Percentiles rank a stretch among this genome's conserved stretches.
These are phyloP conservation scores for Trebouxia gelatinosa DNA, from an alignment of 163 green algal genomes.

Conservation along the genomic window DNA sequence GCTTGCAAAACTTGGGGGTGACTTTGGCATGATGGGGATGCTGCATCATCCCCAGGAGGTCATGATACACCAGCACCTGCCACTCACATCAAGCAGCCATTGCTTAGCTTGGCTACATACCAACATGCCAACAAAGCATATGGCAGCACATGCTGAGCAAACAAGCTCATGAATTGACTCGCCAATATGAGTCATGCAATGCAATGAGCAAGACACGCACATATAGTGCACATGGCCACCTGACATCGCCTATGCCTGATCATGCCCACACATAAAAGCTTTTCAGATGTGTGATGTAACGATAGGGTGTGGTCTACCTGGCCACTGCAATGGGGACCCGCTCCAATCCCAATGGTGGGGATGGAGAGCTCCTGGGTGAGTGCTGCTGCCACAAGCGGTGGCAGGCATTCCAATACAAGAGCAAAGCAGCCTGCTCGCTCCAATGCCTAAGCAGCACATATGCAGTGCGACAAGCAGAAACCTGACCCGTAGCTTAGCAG, in stretches of 20 bases:
- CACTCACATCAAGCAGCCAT: no score
- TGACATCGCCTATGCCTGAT: no score
- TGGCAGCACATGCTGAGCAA: not conserved
- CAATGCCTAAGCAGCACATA: conserved; percentile 58
- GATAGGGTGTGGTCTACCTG: conserved; percentile 57
- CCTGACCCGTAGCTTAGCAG: not conserved
- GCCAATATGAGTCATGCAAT: no score
- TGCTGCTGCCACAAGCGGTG: conserved; percentile 82
- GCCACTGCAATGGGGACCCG: conserved; percentile 77
- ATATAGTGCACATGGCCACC: no score
- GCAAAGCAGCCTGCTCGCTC: conserved; percentile 91
- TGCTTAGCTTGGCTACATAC: no score
- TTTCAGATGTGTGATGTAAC: not conserved
- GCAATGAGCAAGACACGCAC: no score
- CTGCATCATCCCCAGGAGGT: conserved; percentile 97
- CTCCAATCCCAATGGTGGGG: conserved; percentile 98
- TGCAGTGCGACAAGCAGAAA: not conserved
- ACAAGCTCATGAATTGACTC: no score
- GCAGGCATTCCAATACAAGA: conserved; percentile 96
- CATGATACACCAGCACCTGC: conserved; percentile 98
- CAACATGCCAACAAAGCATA: no score
- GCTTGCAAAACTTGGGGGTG: conserved; percentile 96
- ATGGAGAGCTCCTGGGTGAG: conserved; percentile 83
- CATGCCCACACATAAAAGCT: not conserved
- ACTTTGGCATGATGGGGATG: conserved; percentile 98